Base-by-base conservation (phyloP, 768 basidiomycete genomes). In the Calocybe indica region DNA sequence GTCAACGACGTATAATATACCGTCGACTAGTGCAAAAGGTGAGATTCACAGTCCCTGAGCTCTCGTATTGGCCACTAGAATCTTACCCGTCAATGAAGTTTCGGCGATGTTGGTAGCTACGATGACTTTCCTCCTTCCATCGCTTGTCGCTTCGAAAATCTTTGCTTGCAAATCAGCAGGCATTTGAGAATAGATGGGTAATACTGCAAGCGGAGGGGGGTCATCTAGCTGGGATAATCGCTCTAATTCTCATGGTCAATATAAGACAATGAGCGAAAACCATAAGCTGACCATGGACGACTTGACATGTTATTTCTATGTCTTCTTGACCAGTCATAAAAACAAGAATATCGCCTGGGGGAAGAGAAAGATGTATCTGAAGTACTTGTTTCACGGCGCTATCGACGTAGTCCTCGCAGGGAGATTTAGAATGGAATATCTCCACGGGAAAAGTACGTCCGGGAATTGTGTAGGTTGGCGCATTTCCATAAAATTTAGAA, bases 291-390 rank as follows among this genome's bases (percentile, higher is more conserved):
- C 93, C 93, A 65, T 86, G 80, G 13, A 97, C 73, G 31, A 98
- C 95, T 59, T 91, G 88, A 61, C 96, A 99, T 8, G 93, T 98
- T 30, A 92, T 79, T 67, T 98, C 95, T 51, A 99, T 99, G 63
- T 99, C 95, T 68, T 98, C 96, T 69, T 98, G 96, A 34, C 96
- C 96, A 28, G 96, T 99, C 95, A 98, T 98, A 66, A 99, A 99
- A 22, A 98, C 92, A 37, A 99, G 73, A 44, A 98, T 89, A 68
- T 99, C 96, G 10, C 96, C 96, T 0, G 83, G 81, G 14, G 95
- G 92, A 12, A 88, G 77, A 1, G 95, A 92, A 36, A 98, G 73
- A 62, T 99, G 95, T 38, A 99, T 98, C 60, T 95, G 91, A 29
- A 98, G 76, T 11, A 98, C 89, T 67, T 99, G 95, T 71, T 98